phyloP scores from a whole-genome alignment of 441 rosid genomes.

The Pelargonium fulgidum region DNA sequence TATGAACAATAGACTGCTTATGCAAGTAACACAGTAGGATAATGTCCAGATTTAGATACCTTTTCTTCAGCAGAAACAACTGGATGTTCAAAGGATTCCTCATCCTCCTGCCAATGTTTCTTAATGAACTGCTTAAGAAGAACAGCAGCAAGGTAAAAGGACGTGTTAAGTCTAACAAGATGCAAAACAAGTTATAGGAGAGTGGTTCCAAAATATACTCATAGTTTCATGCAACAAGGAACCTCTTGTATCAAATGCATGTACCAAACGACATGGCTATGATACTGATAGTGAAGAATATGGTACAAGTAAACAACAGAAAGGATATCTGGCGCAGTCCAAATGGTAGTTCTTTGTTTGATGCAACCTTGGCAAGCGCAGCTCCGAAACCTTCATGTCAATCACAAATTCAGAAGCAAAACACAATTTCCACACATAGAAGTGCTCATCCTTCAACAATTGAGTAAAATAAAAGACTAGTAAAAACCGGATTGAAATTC shows the following conservation, averaged over 20 bases:
- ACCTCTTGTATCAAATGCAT: neutral
- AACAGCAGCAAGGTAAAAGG: conserved; percentile 74
- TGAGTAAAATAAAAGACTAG: neutral
- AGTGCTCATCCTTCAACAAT: neutral
- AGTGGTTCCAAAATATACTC: neutral
- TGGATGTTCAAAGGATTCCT: conserved; percentile 73
- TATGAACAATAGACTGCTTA: too few relatives aligned
- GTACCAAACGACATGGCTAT: neutral
- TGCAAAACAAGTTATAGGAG: neutral
- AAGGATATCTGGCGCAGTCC: conserved; percentile 97
- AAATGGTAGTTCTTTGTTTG: conserved; percentile 58
- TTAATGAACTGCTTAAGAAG: conserved; percentile 80
- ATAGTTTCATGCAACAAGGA: conserved; percentile 1
- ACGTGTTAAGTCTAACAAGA: conserved; percentile 46
- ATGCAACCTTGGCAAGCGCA: conserved; percentile 73
- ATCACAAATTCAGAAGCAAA: neutral
- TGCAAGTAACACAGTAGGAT: neutral
- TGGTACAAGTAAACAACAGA: neutral
- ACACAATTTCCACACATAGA: neutral
- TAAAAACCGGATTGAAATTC: neutral
- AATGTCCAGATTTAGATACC: conserved; percentile 31
- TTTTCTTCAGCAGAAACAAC: conserved; percentile 62
- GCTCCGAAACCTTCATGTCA: conserved; percentile 65
- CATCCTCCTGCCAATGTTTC: conserved; percentile 90
- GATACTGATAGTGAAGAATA: neutral